Percentiles rank a stretch among this genome's conserved stretches.
These are phyloP conservation scores for Microdochium bolleyi DNA, from an alignment of 2,329 filamentous ascomycete genomes.

Conservation along the genomic window DNA sequence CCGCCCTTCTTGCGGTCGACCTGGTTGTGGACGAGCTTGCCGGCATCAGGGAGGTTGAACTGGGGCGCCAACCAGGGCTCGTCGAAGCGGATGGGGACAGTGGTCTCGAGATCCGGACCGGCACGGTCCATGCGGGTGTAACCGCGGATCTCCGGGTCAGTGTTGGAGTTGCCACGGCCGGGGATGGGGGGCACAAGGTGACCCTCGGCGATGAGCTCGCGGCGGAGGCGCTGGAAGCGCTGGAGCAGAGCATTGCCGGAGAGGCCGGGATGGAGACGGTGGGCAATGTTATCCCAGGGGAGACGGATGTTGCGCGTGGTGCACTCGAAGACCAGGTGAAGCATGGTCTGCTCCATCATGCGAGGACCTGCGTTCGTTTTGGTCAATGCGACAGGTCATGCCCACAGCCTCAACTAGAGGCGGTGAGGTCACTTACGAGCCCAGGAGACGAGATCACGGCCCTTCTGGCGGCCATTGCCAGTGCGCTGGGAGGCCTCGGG, in stretches of 20 bases:
- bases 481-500: constrained; percentile 5
- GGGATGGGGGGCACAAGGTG: constrained; percentile 30
- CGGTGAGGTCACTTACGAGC: too few relatives aligned
- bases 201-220: constrained; percentile 26
- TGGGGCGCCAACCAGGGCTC: constrained; percentile 23
- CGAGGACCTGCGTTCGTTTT: constrained; percentile 25
- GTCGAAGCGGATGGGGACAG: constrained; percentile 20
- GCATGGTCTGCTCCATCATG: constrained; percentile 36
- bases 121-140: constrained; percentile 18
- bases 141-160: constrained; percentile 22
- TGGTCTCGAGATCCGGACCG: constrained; percentile 13
- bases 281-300: constrained; percentile 30
- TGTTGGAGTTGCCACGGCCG: constrained; percentile 4
- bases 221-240: constrained; percentile 25
- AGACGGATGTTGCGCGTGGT: constrained; percentile 19
- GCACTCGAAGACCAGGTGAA: constrained; percentile 32
- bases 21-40: constrained; percentile 2
- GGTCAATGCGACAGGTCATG: neutral
- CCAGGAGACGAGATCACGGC: constrained; percentile 33
- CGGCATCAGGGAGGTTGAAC: constrained; percentile 19
- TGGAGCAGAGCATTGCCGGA: constrained; percentile 29
- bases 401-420: too few relatives aligned
- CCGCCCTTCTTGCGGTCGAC: neutral
- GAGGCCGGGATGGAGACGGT: constrained; percentile 31
- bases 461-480: constrained; percentile 20